Evolutionary conservation across 257 asterid species (phyloP).

Genomic region (Asclepias syriaca): DNA sequence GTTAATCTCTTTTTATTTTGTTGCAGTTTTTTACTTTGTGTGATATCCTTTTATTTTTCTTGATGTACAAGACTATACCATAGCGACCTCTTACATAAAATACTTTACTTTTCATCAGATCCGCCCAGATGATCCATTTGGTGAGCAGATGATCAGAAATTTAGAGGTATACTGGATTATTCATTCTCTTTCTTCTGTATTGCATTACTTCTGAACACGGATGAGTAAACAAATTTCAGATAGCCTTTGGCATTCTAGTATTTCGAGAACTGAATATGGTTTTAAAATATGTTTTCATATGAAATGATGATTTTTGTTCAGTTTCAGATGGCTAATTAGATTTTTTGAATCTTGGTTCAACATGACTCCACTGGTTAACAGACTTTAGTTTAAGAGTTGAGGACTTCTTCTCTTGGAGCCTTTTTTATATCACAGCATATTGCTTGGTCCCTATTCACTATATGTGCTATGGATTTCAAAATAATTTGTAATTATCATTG

Average conservation of each 20-base stretch:
- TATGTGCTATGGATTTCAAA: not conserved
- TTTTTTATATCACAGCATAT: not conserved
- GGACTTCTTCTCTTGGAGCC: not conserved
- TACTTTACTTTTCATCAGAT: slow-evolving; percentile 41
- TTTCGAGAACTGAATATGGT: not conserved
- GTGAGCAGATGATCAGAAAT: slow-evolving; percentile 93
- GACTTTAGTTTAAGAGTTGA: not conserved
- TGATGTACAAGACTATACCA: not conserved
- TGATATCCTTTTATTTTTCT: not conserved
- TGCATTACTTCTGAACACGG: not conserved
- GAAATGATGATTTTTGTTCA: not conserved
- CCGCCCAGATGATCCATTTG: slow-evolving; percentile 97
- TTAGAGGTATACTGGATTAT: slow-evolving; percentile 60
- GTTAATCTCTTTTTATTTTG: slow-evolving; percentile 1
- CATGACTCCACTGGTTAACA: not conserved
- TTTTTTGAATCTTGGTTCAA: not conserved
- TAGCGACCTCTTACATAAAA: not conserved
- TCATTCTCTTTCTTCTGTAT: not conserved
- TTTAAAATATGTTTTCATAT: not conserved
- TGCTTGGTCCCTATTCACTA: not conserved
- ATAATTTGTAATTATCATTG: not conserved
- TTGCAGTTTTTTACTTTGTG: slow-evolving; percentile 4
- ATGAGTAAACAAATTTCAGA: not conserved
- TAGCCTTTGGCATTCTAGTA: not conserved
- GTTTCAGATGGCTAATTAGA: not conserved